These are phyloP conservation scores for Parachaetomium inaequale DNA, from an alignment of 495 filamentous ascomycete species.

Conservation along the genomic window DNA sequence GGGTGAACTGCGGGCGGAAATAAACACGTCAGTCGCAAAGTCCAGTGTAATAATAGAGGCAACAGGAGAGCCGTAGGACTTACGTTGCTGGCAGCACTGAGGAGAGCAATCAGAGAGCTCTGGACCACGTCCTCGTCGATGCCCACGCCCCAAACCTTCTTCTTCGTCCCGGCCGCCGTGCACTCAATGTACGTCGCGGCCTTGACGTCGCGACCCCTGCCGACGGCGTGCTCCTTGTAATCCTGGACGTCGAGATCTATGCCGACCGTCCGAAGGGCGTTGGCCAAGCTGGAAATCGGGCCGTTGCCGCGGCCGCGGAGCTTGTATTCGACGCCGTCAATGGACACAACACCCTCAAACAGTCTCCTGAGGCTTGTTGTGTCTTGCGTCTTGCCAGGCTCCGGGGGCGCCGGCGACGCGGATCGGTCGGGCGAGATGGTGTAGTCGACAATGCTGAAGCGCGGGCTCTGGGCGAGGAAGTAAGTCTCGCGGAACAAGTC, in stretches of 20 bases:
- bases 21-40: slow-evolving; percentile 17
- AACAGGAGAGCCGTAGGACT: slow-evolving; percentile 34
- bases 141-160: slow-evolving; percentile 91
- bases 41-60: not conserved
- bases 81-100: slow-evolving; percentile 86
- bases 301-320: slow-evolving; percentile 83
- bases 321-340: slow-evolving; percentile 74
- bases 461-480: slow-evolving; percentile 72
- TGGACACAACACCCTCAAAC: slow-evolving; percentile 83
- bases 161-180: slow-evolving; percentile 60
- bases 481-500: slow-evolving; percentile 85
- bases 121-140: slow-evolving; percentile 95
- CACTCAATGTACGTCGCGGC: slow-evolving; percentile 94
- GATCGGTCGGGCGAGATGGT: slow-evolving; percentile 84
- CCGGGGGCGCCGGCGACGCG: slow-evolving; percentile 65
- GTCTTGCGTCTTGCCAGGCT: slow-evolving; percentile 64
- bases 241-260: slow-evolving; percentile 89
- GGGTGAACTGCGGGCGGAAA: slow-evolving; percentile 50
- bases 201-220: slow-evolving; percentile 73
- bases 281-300: slow-evolving; percentile 81
- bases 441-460: slow-evolving; percentile 89
- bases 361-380: slow-evolving; percentile 74
- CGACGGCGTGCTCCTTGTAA: slow-evolving; percentile 96
- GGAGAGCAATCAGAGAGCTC: slow-evolving; percentile 81
- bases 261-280: slow-evolving; percentile 75